Evolutionary conservation across 345 rosid genomes (phyloP), one percentile per base, ranked within the genome.

Genomic region (Geranium rotundifolium): DNA sequence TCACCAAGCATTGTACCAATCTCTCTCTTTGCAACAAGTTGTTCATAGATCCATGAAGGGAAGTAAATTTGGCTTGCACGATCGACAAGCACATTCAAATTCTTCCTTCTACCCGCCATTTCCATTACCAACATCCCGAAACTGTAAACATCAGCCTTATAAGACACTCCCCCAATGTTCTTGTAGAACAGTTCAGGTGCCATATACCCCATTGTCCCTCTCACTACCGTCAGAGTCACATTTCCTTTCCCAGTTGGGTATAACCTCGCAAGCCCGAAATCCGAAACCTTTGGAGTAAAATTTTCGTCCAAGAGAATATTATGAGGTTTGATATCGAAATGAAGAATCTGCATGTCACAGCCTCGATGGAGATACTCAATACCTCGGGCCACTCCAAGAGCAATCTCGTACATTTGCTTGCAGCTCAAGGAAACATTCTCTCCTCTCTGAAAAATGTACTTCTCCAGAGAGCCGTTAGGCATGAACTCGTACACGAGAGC

Each of bases 311-410:
- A n/a, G n/a, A n/a, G 5, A 65, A 57, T 17, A n/a, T n/a, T n/a
- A n/a, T n/a, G n/a, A n/a, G n/a, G n/a, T n/a, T n/a, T n/a, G n/a
- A 27, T n/a, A n/a, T 72, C 68, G 10, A 72, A 62, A 63, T 72
- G 62, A 14, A 72, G 27, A 54, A 72, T 67, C 29, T 59, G 59
- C 64, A 62, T 58, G 1, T 17, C 71, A 62, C 75, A 71, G 6
- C 75, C 67, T 6, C 29, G 50, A 17, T 71, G 74, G 3, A 71
- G 23, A 61, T 71, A 65, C 17, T 63, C 61, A 10, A 67, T 72
- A 4, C 71, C 71, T 34, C 57, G 50, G 60, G 63, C 72, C 1
- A 67, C 65, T 54, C 72, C 60, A 27, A 65, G n/a, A n/a, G n/a
- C n/a, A n/a, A n/a, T n/a, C n/a, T n/a, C n/a, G n/a, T n/a, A n/a